These are phyloP conservation scores for Lavandula angustifolia DNA, from an alignment of 257 asterid species.

Conservation along the genomic window DNA sequence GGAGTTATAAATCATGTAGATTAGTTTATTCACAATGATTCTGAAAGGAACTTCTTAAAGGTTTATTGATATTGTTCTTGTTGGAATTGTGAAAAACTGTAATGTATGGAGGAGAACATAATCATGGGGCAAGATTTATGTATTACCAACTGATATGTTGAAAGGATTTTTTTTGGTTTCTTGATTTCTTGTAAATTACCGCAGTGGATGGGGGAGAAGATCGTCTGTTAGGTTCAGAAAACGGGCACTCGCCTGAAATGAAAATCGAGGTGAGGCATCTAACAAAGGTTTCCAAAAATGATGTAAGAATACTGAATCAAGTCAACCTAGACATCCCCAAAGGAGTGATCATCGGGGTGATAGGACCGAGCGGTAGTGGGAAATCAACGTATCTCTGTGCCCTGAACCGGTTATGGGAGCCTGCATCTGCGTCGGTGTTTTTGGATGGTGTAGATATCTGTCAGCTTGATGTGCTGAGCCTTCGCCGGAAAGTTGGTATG, in stretches of 20 bases:
- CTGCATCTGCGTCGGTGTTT: constrained; percentile 58
- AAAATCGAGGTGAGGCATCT: constrained; percentile 63
- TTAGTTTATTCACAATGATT: background rate
- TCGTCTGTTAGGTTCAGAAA: constrained; percentile 40
- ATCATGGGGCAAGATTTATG: too few relatives aligned
- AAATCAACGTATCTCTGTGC: constrained; percentile 77
- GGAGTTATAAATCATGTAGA: background rate
- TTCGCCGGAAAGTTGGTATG: constrained; percentile 76
- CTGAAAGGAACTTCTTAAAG: background rate
- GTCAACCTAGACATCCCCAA: constrained; percentile 57
- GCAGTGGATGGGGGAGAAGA: constrained; percentile 41
- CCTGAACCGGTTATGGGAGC: constrained; percentile 76
- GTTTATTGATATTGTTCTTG: background rate
- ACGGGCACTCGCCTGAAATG: constrained; percentile 28
- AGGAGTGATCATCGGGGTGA: constrained; percentile 72
- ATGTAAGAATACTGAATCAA: constrained; percentile 48
- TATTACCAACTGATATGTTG: background rate
- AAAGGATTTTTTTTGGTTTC: background rate
- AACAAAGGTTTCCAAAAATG: constrained; percentile 48
- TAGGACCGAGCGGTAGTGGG: constrained; percentile 88
- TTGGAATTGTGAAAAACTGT: background rate
- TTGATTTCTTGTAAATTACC: constrained; percentile 2
- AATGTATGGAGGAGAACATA: background rate
- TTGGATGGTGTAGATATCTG: constrained; percentile 68
- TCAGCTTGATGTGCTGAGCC: constrained; percentile 59